Evolutionary conservation across 176 grass and related monocot genomes (phyloP).

Genomic region (Saccharum spontaneum): DNA sequence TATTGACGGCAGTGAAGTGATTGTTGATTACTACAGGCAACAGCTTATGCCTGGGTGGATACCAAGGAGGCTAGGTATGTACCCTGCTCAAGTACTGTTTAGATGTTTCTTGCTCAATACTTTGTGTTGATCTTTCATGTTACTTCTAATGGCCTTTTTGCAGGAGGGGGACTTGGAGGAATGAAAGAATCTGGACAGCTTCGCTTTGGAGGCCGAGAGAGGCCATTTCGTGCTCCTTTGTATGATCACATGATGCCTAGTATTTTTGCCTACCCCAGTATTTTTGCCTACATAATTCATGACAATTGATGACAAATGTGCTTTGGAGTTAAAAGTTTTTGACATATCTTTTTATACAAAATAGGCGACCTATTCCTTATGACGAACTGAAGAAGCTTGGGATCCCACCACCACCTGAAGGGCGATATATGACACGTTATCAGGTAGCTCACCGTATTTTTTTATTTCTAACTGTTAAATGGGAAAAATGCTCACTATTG

Average conservation of each 20-base stretch:
- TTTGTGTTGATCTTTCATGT: conserved; percentile 20
- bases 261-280: neutral
- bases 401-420: conserved; percentile 83
- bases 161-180: conserved; percentile 90
- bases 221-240: conserved; percentile 97
- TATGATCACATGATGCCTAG: conserved; percentile 40
- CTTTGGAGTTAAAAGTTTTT: neutral
- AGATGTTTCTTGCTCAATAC: conserved; percentile 6
- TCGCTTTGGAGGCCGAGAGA: conserved; percentile 94
- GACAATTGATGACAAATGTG: neutral
- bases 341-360: conserved; percentile 13
- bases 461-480: neutral
- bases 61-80: conserved; percentile 78
- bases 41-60: conserved; percentile 98
- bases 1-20: conserved; percentile 85
- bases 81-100: neutral
- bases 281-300: neutral
- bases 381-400: conserved; percentile 87
- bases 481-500: neutral
- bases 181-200: conserved; percentile 99
- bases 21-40: conserved; percentile 92
- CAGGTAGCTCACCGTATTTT: conserved; percentile 45
- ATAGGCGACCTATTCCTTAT: conserved; percentile 77
- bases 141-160: conserved; percentile 1
- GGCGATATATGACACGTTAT: conserved; percentile 74